Base-by-base conservation (phyloP, 2,329 filamentous ascomycete species). In the Epicoccum nigrum region DNA sequence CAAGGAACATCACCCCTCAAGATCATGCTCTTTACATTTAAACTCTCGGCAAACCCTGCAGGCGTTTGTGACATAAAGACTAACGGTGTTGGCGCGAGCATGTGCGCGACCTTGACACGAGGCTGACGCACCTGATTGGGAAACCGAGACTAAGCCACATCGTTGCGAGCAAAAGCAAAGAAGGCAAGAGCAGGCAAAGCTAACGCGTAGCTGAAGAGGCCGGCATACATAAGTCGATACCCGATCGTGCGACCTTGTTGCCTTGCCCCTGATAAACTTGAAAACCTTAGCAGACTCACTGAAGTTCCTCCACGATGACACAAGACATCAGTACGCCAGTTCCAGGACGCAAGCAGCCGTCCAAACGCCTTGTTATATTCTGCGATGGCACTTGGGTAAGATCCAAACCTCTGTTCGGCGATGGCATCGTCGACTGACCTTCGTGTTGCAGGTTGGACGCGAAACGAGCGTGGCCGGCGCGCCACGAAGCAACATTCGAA, bases 371-470 rank as follows among this genome's bases (percentile, higher is more conserved):
- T 2, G 48, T 62, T 19, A 35, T 72, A 30, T 71, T 71, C 49
- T 72, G 69, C 53, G 70, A 72, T 55, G 70, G 70, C 15, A 72
- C 68, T 17, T 73, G 70, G 70, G 69, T 54, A 45, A 25, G 45
- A 9, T 30, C 7, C 7, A 9, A 13, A 21, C 17, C 6, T 17
- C 15, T 8, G 11, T 20, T 12, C 9, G 5, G 5, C 4, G 9
- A 7, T 3, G 2, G 7, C 9, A 31, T 13, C 13, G 2, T 8
- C 7, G 6, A 15, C 38, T 46, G 6, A 46, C 20, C 4, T 9
- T 11, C 3, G 6, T 4, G 3, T 12, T 21, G 33, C 7, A 54
- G 50, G 45, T 68, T 8, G 70, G 70, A 4, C 60, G 69, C 27
- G 69, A 72, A 30, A 72, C 70, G 1, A 51, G 50, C 4, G 58